Base-by-base conservation (phyloP, 148 eudicot species). In the Rhododendron williamsianum region DNA sequence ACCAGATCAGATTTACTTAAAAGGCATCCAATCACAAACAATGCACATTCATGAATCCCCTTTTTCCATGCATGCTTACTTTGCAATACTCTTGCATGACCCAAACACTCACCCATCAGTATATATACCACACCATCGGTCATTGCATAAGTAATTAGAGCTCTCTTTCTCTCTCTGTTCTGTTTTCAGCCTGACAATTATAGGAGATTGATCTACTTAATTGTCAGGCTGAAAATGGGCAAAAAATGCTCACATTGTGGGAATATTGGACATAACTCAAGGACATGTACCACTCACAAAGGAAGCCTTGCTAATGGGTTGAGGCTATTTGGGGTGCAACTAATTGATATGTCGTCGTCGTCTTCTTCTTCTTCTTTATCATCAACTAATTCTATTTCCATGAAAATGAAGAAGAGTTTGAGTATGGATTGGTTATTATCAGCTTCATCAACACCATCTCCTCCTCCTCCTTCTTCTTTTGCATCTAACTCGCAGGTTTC, bases 231-330 rank as follows among this genome's bases (percentile, higher is more conserved):
- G 63, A 80, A 51, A 80, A 80, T 80, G 63, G 41, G 63, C 19
- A 80, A 35, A 35, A 80, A 80, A 49, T 80, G 82, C 82, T 49
- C 63, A 25, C 38, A 16, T 12, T 80, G 82, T 27, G 63, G 82
- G n/a, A 25, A 80, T 27, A 80, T 49, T n/a, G 82, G 82, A n/a
- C 82, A 80, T 19, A 80, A 51, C 45, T 49, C 82, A 49, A 80
- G 82, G 63, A 80, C 82, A 25, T 80, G 82, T 8, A 49, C 60
- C 19, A 51, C 30, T 51, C 63, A 27, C 9, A 51, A 25, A 51
- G 63, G 18, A 23, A 43, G 33, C 49, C 54, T 48, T 45, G 33
- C 3, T 78, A 51, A 51, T 78, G 81, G 56, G 58, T 27, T 46
- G 81, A 78, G 35, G 56, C 56, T 78, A 2, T 78, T 78, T 78